A percentile compares a stretch with the other conserved stretches of the same genome.
These are phyloP conservation scores for Ananas comosus DNA, from an alignment of 176 grass and related monocot species.

Conservation along the genomic window DNA sequence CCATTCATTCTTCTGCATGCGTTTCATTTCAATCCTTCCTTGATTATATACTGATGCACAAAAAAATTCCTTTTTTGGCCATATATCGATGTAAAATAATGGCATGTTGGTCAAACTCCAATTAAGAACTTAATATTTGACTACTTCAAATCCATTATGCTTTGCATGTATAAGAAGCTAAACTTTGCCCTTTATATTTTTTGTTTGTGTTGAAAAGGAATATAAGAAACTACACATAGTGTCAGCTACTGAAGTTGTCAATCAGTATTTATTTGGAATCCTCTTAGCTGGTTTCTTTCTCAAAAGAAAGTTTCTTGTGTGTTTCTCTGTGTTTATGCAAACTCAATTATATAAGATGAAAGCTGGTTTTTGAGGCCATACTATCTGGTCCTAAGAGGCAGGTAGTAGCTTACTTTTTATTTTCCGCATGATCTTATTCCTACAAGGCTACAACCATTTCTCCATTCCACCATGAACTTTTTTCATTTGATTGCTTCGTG, in stretches of 20 bases:
- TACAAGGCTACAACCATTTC: no score
- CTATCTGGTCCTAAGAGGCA: neutral
- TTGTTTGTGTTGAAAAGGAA: no score
- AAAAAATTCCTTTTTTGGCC: neutral
- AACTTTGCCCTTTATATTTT: no score
- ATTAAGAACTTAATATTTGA: neutral
- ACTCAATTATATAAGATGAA: neutral
- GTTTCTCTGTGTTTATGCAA: neutral
- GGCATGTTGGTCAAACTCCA: neutral
- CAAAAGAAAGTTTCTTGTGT: neutral
- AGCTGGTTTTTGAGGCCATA: neutral
- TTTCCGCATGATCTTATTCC: no score
- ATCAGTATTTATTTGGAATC: neutral
- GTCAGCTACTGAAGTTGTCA: neutral
- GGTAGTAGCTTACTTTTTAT: no score
- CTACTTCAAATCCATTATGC: slow-evolving; percentile 21
- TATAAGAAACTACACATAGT: no score
- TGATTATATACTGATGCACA: neutral
- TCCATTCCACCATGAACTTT: neutral
- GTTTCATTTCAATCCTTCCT: neutral
- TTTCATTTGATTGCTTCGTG: neutral
- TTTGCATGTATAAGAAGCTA: slow-evolving; percentile 20
- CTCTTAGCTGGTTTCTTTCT: neutral
- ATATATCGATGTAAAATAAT: neutral
- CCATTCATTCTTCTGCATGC: neutral